Evolutionary conservation across 768 basidiomycete genomes (phyloP).

Genomic region (Gyrodon lividus): DNA sequence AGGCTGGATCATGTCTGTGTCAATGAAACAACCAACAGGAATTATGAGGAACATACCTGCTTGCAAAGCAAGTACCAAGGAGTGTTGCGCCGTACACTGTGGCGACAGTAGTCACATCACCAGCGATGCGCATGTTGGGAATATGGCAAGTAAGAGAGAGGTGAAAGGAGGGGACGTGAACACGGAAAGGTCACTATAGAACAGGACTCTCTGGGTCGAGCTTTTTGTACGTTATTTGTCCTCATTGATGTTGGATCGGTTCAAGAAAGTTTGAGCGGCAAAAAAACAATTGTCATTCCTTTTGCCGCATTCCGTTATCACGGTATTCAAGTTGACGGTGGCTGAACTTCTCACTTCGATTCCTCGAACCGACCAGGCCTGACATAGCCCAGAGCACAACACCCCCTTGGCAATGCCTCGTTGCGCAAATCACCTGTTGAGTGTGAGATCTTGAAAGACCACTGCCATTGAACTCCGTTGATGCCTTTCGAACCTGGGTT

Average conservation of each 20-base stretch:
- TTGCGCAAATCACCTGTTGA: no score
- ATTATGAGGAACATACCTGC: conserved; percentile 17
- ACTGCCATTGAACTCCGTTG: no score
- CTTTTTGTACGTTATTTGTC: conserved; percentile 36
- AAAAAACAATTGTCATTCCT: conserved; percentile 18
- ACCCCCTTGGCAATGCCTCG: no score
- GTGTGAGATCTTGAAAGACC: neutral
- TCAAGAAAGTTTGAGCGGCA: conserved; percentile 15
- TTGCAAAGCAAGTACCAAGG: conserved; percentile 30
- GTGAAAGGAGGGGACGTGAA: conserved; percentile 33
- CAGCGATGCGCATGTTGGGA: conserved; percentile 19
- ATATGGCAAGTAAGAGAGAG: neutral
- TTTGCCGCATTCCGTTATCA: conserved; percentile 4
- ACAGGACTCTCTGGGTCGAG: neutral
- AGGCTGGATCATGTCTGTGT: conserved; percentile 16
- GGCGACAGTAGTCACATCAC: conserved; percentile 31
- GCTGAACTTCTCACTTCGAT: no score
- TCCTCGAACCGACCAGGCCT: no score
- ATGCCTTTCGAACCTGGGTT: no score
- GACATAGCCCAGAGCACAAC: no score
- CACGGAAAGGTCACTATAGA: conserved; percentile 23
- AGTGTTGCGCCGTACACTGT: conserved; percentile 32
- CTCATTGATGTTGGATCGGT: conserved; percentile 28
- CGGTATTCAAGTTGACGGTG: no score
- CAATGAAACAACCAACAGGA: neutral